phyloP scores from a whole-genome alignment of 129 eudicot genomes.

The Solidago caesia region DNA sequence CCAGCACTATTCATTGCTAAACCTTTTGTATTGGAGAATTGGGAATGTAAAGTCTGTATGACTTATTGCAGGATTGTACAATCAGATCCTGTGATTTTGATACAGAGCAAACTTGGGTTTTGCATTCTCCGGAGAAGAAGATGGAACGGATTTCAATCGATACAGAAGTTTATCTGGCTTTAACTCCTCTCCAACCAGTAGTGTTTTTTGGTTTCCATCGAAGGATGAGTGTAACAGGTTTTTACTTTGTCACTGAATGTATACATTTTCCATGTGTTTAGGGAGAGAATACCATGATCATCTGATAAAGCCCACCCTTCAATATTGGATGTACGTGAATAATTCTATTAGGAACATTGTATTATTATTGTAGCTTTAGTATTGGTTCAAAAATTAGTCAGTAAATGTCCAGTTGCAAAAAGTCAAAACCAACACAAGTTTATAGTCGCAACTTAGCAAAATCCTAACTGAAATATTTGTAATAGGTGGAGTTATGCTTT shows the following conservation, averaged over 20 bases:
- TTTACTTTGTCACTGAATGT: neutral
- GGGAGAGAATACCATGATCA: neutral
- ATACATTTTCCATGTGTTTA: slow-evolving; percentile 12
- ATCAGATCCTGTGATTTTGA: slow-evolving; percentile 98
- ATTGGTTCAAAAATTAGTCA: no score
- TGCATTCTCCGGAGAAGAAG: slow-evolving; percentile 99
- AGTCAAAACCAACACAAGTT: no score
- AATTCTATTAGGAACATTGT: neutral
- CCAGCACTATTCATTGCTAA: neutral
- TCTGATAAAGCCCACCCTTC: neutral
- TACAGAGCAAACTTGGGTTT: slow-evolving; percentile 91
- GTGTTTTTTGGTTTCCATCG: slow-evolving; percentile 96
- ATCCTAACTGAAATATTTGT: neutral
- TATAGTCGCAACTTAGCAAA: no score
- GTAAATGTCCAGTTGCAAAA: neutral
- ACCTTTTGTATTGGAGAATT: neutral
- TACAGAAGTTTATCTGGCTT: slow-evolving; percentile 95
- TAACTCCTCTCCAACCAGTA: slow-evolving; percentile 96
- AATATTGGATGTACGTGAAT: no score
- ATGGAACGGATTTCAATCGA: slow-evolving; percentile 87
- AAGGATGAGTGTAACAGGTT: slow-evolving; percentile 99
- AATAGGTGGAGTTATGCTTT: neutral
- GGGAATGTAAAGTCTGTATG: neutral
- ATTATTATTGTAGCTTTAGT: no score
- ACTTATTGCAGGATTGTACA: slow-evolving; percentile 83